Evolutionary conservation across 768 basidiomycete genomes (phyloP), one percentile per base, ranked within the genome.

Genomic region (Crepidotus variabilis): DNA sequence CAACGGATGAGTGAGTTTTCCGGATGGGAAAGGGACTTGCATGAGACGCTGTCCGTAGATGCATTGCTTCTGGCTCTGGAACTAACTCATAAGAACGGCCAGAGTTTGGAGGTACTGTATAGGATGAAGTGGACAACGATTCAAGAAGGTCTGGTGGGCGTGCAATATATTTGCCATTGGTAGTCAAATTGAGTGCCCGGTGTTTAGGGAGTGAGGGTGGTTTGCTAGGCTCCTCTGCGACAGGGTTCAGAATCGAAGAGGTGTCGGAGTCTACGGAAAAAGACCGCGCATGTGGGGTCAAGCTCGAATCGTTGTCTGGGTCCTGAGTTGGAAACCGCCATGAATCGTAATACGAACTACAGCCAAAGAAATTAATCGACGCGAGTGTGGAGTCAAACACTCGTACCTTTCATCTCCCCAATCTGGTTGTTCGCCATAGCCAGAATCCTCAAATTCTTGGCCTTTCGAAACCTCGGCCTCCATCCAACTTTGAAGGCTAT

Each of bases 401-500:
- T 69, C 74, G 54, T 65, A 76, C 75, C 69, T 65, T 52, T 72
- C 71, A 59, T 61, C 69, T 55, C 82, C 80, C 64, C 75, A 67
- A 49, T 79, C 78, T 48, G 67, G 67, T 57, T 70, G 73, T 52
- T 82, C 83, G 47, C 70, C 76, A 62, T 73, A 71, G 21, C 78
- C 69, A 10, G 83, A 80, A 63, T 87, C 84, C 46, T 79, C 75
- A 56, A 74, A 78, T 14, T 71, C 67, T 53, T 67, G 72, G 55
- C 60, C 65, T 51, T 74, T 60, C 43, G 65, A 60, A 34, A 74
- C 65, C 54, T 87, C 78, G 16, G 72, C 72, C 60, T 83, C 82
- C 36, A 98, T 81, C 93, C 93, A 98, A 55, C 68, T 75, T 68
- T 90, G 89, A 57, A 97, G 64, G 54, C 72, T 72, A 36, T 72